Evolutionary conservation across 495 filamentous ascomycete genomes (phyloP), one percentile per base, ranked within the genome.

Genomic region (Neurospora sp.): DNA sequence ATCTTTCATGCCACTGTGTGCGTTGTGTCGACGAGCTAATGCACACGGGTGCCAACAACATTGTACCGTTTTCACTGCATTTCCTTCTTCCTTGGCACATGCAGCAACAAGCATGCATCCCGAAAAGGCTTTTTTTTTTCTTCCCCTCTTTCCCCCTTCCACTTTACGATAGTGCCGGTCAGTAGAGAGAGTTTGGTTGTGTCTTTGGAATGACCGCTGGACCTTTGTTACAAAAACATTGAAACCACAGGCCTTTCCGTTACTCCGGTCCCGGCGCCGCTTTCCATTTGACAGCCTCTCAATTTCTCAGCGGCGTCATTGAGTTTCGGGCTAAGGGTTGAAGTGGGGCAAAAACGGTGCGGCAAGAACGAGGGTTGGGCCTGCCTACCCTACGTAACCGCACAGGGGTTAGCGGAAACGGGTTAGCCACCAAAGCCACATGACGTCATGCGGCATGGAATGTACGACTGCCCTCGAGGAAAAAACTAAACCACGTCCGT

Each of bases 401-500:
- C 54, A 74, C 70, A 66, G 70, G 73, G 73, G 27, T n/a, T 39
- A 27, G 42, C 73, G 70, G 59, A 72, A 70, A 27, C 27, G 73
- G 70, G 70, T 38, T 18, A 40, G 54, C 71, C 71, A 69, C 70
- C 41, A 37, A 69, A 39, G 70, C 70, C 73, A 46, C 27, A 69
- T 72, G 73, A 74, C 73, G 70, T 74, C 73, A 74, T 70, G 16
- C 35, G 8, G 39, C 73, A 40, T 70, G 23, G 54, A 35, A 39
- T 23, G 27, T 27, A 54, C 46, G 54, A 66, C 27, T 31, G 54
- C 54, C 54, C 23, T 62, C 23, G 1, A 59, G 20, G 4, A 31
- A 59, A 27, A 59, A 31, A 59, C n/a, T n/a, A 59, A 31, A 62
- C 41, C 20, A 73, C 69, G 27, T 69, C 59, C 35, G 39, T 18